Base-by-base conservation (phyloP, 73 alveolate species). In the Chromera velia region DNA sequence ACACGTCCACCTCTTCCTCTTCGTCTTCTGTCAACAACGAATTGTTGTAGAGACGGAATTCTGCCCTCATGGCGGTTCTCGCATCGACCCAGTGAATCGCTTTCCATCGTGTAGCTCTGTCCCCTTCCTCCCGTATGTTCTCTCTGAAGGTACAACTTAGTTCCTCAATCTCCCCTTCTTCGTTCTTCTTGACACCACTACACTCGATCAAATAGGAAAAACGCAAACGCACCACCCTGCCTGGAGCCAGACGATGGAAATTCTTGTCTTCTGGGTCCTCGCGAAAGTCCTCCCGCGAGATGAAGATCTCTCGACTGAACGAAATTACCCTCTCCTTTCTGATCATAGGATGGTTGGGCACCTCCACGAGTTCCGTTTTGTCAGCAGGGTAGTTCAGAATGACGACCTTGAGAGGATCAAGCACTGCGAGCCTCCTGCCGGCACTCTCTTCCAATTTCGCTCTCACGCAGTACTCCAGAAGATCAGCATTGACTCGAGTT, bases 361-460 rank as follows among this genome's bases (percentile, higher is more conserved):
- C 55, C 22, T 40, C 55, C 55, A 40, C 55, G 22, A 7, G 22
- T 13, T 40, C 55, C 55, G 13, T 13, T 4, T 7, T 4, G 55
- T 13, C 55, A 7, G 4, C 55, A 4, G 55, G 55, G 55, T 7
- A 40, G 55, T 40, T 40, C 22, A 13, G 4, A 13, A 40, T 40
- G 55, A n/a, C 84, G 27, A 77, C 77, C 32, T 40, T 75, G 65
- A 77, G 40, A 7, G 84, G 84, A 34, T 66, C 84, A 76, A 77
- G 40, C 40, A 77, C 84, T 4, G 84, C 84, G 55, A 66, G 28
- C 27, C 84, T 66, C 28, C 84, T 76, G 40, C 67, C 68, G 76
- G 77, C 45, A 63, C 46, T 67, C 76, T 70, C 71, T 28, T 77
- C 77, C 84, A 77, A 0, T 31, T 77, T 76, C 45, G 65, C 84